Evolutionary conservation across 805 yeast species (phyloP), one percentile per base, ranked within the genome.

Genomic region (Ogataea thermomethanolica): DNA sequence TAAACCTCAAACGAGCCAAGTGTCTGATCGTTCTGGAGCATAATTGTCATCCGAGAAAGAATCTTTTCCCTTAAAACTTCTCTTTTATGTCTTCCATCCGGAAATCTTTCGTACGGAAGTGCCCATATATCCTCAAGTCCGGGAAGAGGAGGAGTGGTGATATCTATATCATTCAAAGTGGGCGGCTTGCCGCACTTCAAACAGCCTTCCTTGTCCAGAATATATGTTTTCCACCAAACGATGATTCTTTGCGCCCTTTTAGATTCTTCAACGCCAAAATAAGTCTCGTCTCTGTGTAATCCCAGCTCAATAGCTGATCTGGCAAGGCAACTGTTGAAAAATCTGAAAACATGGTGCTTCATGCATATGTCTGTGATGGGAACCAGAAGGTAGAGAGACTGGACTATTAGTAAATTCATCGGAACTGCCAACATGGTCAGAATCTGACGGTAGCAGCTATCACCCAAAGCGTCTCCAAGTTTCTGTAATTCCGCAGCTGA

Each of bases 231-330:
- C 67, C 76, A 70, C 77, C 81, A 80, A 15, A 79, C 39, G 8
- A 58, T 46, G 17, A 72, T 55, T 15, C 76, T 65, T 3, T 56
- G 52, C 2, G 55, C 47, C 1, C 61, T 57, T 30, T 77, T 80
- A 4, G 53, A 58, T 0, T 52, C 48, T 0, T 64, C 27, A 12
- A 75, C 44, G 1, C 69, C 65, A 3, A 56, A 49, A 37, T 68
- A 66, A 2, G 70, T 50, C 33, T 76, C 82, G 4, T 57, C 58
- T 37, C 78, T 60, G 47, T 81, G 77, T 6, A 83, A 61, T 0
- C 85, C 85, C 53, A 78, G 50, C 28, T 76, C 80, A 33, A 71
- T 74, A 0, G 82, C 82, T 45, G 69, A 70, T 45, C 81, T 63
- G 5, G 75, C 66, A 5, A 78, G 76, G 1, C 72, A 65, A 1